Evolutionary conservation across 1,284 basidiomycete genomes (phyloP).

Genomic region (Fomes fomentarius): DNA sequence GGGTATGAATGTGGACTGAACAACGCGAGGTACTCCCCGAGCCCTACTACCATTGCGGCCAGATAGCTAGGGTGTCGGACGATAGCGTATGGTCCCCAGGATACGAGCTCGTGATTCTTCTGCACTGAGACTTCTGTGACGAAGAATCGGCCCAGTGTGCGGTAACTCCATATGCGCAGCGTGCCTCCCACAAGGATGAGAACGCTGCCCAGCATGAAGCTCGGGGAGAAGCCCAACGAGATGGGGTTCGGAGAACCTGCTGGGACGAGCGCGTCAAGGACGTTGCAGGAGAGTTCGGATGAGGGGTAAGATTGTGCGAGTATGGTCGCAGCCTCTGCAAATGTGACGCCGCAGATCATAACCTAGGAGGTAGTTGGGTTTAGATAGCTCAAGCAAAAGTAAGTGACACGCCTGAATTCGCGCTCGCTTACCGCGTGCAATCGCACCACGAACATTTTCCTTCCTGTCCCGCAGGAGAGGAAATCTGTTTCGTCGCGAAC

Average conservation of each 20-base stretch:
- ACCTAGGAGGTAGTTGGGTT: too few relatives aligned
- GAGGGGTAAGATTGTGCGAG: not conserved
- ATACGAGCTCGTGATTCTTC: slow-evolving; percentile 1
- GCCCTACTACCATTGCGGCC: not conserved
- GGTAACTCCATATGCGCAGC: slow-evolving; percentile 1
- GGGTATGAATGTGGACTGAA: slow-evolving; percentile 6
- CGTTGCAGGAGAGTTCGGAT: not conserved
- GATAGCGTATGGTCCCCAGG: slow-evolving; percentile 3
- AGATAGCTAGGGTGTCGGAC: slow-evolving; percentile 14
- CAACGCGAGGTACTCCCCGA: slow-evolving; percentile 2
- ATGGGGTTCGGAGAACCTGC: not conserved
- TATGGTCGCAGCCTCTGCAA: not conserved
- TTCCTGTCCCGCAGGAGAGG: too few relatives aligned
- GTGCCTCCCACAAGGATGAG: not conserved
- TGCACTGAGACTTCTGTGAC: not conserved
- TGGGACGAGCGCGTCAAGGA: not conserved
- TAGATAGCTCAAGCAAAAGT: too few relatives aligned
- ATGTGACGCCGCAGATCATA: not conserved
- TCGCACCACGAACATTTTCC: too few relatives aligned
- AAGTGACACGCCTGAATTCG: too few relatives aligned
- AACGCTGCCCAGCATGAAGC: not conserved
- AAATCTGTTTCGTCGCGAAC: too few relatives aligned
- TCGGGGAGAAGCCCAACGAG: not conserved
- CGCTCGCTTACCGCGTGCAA: too few relatives aligned
- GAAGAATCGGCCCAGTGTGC: slow-evolving; percentile 9